Evolutionary conservation across 768 basidiomycete species (phyloP), one percentile per base, ranked within the genome.

Genomic region (Scleroderma citrinum): DNA sequence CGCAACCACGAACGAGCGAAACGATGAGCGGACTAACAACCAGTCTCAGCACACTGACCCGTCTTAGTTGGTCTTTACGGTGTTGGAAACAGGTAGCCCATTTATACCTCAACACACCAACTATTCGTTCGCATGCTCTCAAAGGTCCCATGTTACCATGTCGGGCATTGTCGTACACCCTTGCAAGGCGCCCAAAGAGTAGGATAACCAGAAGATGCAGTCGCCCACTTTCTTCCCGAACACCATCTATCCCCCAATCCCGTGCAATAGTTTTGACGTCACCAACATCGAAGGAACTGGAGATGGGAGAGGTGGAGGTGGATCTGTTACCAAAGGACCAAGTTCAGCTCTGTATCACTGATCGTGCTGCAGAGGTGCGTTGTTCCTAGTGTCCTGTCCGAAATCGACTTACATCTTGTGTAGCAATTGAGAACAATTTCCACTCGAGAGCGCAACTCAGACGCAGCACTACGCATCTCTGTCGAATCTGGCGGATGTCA

Each of bases 401-500:
- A 5, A 26, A 26, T 47, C 52, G 30, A 19, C 26, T 54, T 49
- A 29, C 47, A 42, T 17, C n/a, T 29, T 29, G 26, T 35, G n/a
- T 48, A 95, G 92, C 91, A 92, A 87, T 73, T 96, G 2, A 73
- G 75, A 38, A 65, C 69, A 38, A 88, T 96, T 50, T 77, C 87
- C 10, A 59, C 72, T n/a, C 73, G 81, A 34, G 78, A 87, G 59
- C 71, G 80, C 10, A 76, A 86, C 55, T 66, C 80, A 0, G 60
- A 78, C 43, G 74, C 88, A 19, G 89, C 85, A 3, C 72, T 97
- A 20, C 74, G 93, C 54, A 76, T 98, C 55, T 73, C 82, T 1
- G 92, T 97, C 21, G 92, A 96, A 59, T 90, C 87, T 11, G 95
- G 95, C 11, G 95, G 95, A 17, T 98, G 95, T 61, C 94, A 98